Evolutionary conservation across 2,329 filamentous ascomycete species (phyloP).

Genomic region (Hypoxylon sp.): DNA sequence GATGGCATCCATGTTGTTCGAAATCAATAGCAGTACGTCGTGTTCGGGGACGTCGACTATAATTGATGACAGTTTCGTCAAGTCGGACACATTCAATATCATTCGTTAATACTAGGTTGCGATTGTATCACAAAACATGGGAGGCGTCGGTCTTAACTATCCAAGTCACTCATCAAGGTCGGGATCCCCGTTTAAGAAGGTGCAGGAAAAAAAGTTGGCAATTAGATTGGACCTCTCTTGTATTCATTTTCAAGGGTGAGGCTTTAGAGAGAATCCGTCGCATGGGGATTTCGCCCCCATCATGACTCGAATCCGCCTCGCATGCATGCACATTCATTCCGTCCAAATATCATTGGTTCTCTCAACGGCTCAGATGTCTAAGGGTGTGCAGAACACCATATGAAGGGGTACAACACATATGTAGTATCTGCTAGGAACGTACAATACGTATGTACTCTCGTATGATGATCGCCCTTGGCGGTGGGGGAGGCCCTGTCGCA

Average conservation of each 20-base stretch:
- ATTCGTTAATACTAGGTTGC: constrained; percentile 26
- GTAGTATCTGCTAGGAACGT: constrained; percentile 15
- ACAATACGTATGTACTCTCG: constrained; percentile 32
- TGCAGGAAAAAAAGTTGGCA: constrained; percentile 7
- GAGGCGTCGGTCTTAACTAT: constrained; percentile 23
- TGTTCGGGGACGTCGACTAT: constrained; percentile 16
- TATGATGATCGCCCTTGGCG: constrained; percentile 52
- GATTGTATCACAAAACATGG: constrained; percentile 29
- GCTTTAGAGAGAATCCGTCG: constrained; percentile 7
- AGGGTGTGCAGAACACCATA: constrained; percentile 15
- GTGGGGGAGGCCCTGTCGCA: constrained; percentile 45
- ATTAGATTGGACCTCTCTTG: constrained; percentile 6
- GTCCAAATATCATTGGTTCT: constrained; percentile 10
- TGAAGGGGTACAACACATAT: constrained; percentile 14
- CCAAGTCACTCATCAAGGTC: constrained; percentile 10
- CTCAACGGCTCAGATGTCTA: constrained; percentile 14
- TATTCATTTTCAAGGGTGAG: neutral
- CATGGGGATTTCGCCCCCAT: constrained; percentile 7
- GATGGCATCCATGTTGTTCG: constrained; percentile 13
- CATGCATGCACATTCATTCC: constrained; percentile 21
- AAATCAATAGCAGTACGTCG: constrained; percentile 23
- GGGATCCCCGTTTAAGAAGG: constrained; percentile 4
- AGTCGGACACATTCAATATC: constrained; percentile 16
- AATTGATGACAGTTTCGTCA: constrained; percentile 18
- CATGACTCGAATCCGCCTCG: constrained; percentile 2